Percentiles rank a stretch among this genome's conserved stretches.
These are phyloP conservation scores for Phytophthora macrochlamydospora DNA, from an alignment of 352 stramenopile genomes.

Conservation along the genomic window DNA sequence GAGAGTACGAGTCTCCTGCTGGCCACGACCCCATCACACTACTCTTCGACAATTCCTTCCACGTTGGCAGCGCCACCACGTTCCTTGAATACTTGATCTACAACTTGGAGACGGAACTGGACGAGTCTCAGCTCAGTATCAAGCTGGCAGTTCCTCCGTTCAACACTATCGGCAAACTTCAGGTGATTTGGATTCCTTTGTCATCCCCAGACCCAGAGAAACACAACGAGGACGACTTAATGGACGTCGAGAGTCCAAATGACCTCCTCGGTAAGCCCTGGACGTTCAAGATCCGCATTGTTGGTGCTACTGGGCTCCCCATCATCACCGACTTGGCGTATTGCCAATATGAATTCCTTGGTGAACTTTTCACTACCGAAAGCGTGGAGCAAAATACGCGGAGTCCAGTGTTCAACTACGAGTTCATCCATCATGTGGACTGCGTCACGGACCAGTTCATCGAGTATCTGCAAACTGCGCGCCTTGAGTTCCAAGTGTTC, in stretches of 20 bases:
- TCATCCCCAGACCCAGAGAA: conserved; percentile 74
- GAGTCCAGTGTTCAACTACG: conserved; percentile 91
- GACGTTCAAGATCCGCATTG: conserved; percentile 91
- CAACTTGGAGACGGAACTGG: conserved; percentile 91
- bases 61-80: conserved; percentile 90
- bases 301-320: conserved; percentile 80
- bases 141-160: conserved; percentile 92
- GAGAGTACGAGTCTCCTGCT: conserved; percentile 84
- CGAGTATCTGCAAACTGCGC: conserved; percentile 78
- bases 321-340: conserved; percentile 92
- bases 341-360: conserved; percentile 94
- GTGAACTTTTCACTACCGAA: conserved; percentile 92
- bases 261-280: conserved; percentile 90
- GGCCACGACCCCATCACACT: conserved; percentile 92
- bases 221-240: conserved; percentile 64
- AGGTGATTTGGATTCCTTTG: conserved; percentile 90
- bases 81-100: conserved; percentile 94
- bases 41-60: conserved; percentile 94
- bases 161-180: conserved; percentile 93
- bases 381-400: conserved; percentile 89
- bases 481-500: conserved; percentile 89
- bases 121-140: conserved; percentile 89
- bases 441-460: conserved; percentile 90
- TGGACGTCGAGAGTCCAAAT: conserved; percentile 75
- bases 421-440: conserved; percentile 86